A percentile compares a stretch with the other conserved stretches of the same genome.
phyloP scores from a whole-genome alignment of 148 eudicot species.

The Fagopyrum tataricum region DNA sequence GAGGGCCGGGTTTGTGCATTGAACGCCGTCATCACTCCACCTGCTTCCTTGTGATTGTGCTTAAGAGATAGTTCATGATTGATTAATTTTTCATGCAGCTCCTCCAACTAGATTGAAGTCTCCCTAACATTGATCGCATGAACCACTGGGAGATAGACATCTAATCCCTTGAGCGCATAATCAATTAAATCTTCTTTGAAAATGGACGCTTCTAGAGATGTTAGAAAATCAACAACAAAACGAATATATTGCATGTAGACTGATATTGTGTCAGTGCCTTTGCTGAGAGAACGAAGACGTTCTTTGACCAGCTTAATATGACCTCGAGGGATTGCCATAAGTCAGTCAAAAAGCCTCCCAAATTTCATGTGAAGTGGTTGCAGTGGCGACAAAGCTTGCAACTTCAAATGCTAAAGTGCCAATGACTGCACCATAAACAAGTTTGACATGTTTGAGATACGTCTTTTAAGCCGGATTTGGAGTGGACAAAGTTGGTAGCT shows the following conservation, averaged over 20 bases:
- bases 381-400: too few relatives aligned
- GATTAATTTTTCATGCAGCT: slow-evolving; percentile 16
- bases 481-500: too few relatives aligned
- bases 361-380: background rate
- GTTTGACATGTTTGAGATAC: too few relatives aligned
- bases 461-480: too few relatives aligned
- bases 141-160: background rate
- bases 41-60: background rate
- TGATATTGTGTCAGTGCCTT: background rate
- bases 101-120: slow-evolving; percentile 11
- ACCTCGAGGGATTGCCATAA: background rate
- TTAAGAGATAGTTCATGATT: background rate
- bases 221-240: background rate
- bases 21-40: too few relatives aligned
- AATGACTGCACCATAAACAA: too few relatives aligned
- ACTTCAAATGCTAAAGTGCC: too few relatives aligned
- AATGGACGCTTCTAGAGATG: background rate
- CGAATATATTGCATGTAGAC: background rate
- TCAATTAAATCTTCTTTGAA: background rate
- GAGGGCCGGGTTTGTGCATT: background rate
- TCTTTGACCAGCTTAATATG: background rate
- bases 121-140: slow-evolving; percentile 11
- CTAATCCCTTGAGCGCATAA: background rate
- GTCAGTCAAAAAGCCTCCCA: background rate
- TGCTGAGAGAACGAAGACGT: background rate